These are phyloP conservation scores for Penicillium manginii DNA, from an alignment of 495 filamentous ascomycete genomes.

Conservation along the genomic window DNA sequence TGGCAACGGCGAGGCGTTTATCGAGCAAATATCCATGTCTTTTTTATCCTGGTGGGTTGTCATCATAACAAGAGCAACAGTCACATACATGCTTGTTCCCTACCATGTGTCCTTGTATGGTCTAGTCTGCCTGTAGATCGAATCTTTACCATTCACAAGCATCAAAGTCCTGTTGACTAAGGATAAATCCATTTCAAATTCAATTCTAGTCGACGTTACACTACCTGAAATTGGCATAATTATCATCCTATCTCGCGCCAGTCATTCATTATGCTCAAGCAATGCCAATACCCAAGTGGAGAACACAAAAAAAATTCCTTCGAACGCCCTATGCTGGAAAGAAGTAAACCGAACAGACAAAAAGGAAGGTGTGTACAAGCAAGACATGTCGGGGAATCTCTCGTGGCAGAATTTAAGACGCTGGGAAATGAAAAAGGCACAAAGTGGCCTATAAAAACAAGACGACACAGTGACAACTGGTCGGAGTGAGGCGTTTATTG, in stretches of 20 bases:
- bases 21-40: slow-evolving; percentile 32
- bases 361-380: slow-evolving; percentile 21
- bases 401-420: slow-evolving; percentile 30
- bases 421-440: slow-evolving; percentile 24
- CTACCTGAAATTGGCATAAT: slow-evolving; percentile 2
- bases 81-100: slow-evolving; percentile 6
- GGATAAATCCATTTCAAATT: slow-evolving; percentile 3
- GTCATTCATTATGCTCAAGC: slow-evolving; percentile 25
- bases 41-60: slow-evolving; percentile 13
- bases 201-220: slow-evolving; percentile 1
- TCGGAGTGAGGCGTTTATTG: slow-evolving; percentile 1
- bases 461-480: slow-evolving; percentile 4
- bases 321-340: slow-evolving; percentile 12
- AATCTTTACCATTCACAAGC: too few species aligned
- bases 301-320: slow-evolving; percentile 1
- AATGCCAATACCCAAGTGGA: slow-evolving; percentile 13
- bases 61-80: slow-evolving; percentile 14
- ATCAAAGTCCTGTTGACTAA: background rate
- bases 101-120: background rate
- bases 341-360: slow-evolving; percentile 10
- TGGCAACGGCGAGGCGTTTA: slow-evolving; percentile 43
- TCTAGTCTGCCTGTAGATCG: too few species aligned
- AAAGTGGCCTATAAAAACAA: slow-evolving; percentile 19
- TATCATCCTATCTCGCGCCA: slow-evolving; percentile 13
- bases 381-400: slow-evolving; percentile 37